A percentile compares a stretch with the other conserved stretches of the same genome.
Conservation (phyloP, 768 basidiomycete species). For the Boletus reticuloceps region DNA sequence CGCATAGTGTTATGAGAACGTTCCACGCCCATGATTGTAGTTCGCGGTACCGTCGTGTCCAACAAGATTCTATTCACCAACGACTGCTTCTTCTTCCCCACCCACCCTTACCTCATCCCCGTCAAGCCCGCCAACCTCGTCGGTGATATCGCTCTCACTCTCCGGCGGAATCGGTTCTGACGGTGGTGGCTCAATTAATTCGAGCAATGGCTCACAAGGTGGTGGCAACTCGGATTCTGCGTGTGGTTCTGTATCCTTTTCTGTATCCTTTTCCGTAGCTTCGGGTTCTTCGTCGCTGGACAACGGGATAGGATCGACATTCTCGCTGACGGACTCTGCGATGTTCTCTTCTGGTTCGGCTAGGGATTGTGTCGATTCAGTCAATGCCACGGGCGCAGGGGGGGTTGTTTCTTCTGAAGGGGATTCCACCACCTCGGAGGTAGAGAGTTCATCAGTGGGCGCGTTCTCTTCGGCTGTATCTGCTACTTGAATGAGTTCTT, state of each 20-base stretch:
- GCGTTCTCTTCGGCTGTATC: slow-evolving; percentile 1
- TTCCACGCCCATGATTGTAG: neutral
- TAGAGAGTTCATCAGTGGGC: neutral
- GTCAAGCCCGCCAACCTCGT: slow-evolving; percentile 23
- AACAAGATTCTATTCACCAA: slow-evolving; percentile 3
- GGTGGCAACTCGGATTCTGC: slow-evolving; percentile 6
- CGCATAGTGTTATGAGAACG: neutral
- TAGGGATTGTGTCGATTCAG: slow-evolving; percentile 2
- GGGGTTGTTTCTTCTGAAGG: slow-evolving; percentile 5
- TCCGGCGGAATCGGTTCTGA: slow-evolving; percentile 33
- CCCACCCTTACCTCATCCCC: slow-evolving; percentile 17
- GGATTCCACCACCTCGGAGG: slow-evolving; percentile 3
- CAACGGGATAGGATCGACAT: neutral
- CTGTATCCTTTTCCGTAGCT: neutral
- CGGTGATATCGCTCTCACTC: slow-evolving; percentile 35
- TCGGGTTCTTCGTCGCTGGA: neutral
- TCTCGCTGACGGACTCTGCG: slow-evolving; percentile 6
- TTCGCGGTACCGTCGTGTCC: slow-evolving; percentile 21
- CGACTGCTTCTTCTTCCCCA: slow-evolving; percentile 15
- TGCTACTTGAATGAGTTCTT: slow-evolving; percentile 5
- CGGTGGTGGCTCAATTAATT: slow-evolving; percentile 30
- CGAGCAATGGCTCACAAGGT: slow-evolving; percentile 13
- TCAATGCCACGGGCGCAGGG: neutral
- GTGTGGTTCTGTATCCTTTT: slow-evolving; percentile 1
- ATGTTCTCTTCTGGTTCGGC: slow-evolving; percentile 2